Conservation (phyloP, 2,329 filamentous ascomycete genomes). For the Colletotrichum sp. region DNA sequence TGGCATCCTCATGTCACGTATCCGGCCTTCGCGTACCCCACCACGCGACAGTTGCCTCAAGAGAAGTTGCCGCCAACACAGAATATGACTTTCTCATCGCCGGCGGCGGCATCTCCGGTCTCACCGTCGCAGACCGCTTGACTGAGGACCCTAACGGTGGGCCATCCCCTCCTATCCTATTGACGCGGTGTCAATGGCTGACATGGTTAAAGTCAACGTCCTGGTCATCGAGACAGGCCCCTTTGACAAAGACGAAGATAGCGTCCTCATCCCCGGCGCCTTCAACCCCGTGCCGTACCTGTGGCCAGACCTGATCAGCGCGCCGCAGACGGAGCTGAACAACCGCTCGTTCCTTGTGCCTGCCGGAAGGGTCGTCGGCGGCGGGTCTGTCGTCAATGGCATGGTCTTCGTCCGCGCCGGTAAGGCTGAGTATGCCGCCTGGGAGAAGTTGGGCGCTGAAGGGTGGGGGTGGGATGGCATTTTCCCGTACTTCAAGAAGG, state of each 20-base stretch:
- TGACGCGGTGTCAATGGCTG: not conserved
- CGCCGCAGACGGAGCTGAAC: conserved; percentile 30
- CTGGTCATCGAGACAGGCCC: conserved; percentile 33
- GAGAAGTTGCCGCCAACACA: not conserved
- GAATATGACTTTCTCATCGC: conserved; percentile 11
- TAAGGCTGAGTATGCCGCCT: conserved; percentile 44
- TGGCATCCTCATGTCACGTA: not conserved
- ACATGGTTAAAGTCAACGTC: conserved; percentile 25
- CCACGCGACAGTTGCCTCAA: not conserved
- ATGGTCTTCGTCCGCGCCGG: conserved; percentile 40
- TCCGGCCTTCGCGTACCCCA: not conserved
- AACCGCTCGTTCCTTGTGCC: conserved; percentile 27
- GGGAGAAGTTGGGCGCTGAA: conserved; percentile 47
- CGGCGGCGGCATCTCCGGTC: conserved; percentile 1
- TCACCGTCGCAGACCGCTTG: conserved; percentile 8
- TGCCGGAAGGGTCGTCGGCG: conserved; percentile 39
- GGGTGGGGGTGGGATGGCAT: conserved; percentile 43
- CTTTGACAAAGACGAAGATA: conserved; percentile 29
- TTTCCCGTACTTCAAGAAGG: conserved; percentile 50
- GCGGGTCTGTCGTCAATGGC: conserved; percentile 43
- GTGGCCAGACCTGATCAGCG: conserved; percentile 29
- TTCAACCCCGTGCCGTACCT: conserved; percentile 32
- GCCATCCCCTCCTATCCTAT: not conserved
- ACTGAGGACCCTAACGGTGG: not conserved
- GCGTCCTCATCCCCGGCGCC: conserved; percentile 32